Evolutionary conservation across 371 early-diverging fungal genomes (phyloP), one percentile per base, ranked within the genome.

Genomic region (Mucor saturninus): DNA sequence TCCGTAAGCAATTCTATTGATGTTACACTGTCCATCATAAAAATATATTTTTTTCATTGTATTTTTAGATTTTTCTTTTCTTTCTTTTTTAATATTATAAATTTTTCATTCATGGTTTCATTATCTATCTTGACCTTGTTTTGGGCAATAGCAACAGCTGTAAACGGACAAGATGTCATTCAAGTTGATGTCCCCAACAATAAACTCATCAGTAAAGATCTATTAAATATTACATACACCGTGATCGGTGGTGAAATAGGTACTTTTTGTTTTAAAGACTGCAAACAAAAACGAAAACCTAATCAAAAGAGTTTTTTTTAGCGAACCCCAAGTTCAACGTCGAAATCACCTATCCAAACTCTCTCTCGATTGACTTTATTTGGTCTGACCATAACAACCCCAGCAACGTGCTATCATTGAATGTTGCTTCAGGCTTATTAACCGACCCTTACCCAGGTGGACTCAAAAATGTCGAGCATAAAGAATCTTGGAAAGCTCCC

Each of bases 311-410:
- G 21, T 21, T 11, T 1, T 31, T 42, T 28, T 2, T 57, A 72
- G 72, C 55, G 11, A 62, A 49, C 7, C 72, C 64, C 9, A 26
- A 55, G 7, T 40, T 59, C 10, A 39, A 42, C 29, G 21, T 15
- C n/a, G 48, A 59, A 9, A 50, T 31, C 5, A 50, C 50, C 35
- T 68, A 72, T 21, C 69, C 69, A 26, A 42, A 29, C 39, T 65
- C 72, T 10, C 29, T 72, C 3, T 45, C 26, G 14, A 45, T 61
- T 10, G 43, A 50, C 1, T 68, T 68, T 15, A 42, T 54, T 4
- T 72, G 72, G 72, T 59, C 51, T 21, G 68, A 65, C 39, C 61
- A 55, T 26, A 54, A 45, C n/a, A 61, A 69, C 26, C 39, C 58
- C 2, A 43, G 46, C 15, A 52, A 60, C n/a, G 48, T 43, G 7